Base-by-base conservation (phyloP, 192 early-diverging fungal species). In the Entrophospora sp. region DNA sequence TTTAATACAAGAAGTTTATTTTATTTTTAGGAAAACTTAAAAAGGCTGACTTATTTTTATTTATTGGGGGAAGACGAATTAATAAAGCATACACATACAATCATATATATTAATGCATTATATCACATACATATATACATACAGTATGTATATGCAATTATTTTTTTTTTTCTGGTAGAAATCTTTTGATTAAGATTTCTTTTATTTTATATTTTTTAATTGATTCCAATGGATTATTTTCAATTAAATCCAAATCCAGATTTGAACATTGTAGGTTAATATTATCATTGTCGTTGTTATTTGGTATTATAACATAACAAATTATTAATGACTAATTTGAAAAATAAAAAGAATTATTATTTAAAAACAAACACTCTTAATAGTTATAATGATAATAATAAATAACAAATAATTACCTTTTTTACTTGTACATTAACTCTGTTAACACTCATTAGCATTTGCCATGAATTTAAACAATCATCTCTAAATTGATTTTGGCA, bases 381-480 rank as follows among this genome's bases (percentile, higher is more conserved):
- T 8, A n/a, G 6, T 1, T 31, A 31, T 3, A 53, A n/a, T n/a
- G 31, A 16, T 28, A n/a, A 32, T 34, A 56, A 22, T 20, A 20
- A 52, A 52, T 31, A 14, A 52, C 10, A 22, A 56, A 34, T 9
- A 35, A 44, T 14, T 55, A 35, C 53, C 53, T 56, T 56, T 22
- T 56, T 56, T 14, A 56, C 31, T 22, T 56, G 53, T 34, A 56
- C 53, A 14, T 32, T 34, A 56, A 56, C 53, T 56, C 53, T 56
- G 20, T 25, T 56, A 18, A 56, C 31, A 56, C 35, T 56, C 31
- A 34, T 34, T 32, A 56, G 16, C 24, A 30, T 34, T 16, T 16
- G 28, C 53, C 53, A 56, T 3, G 53, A 56, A 34, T 14, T 20
- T n/a, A 35, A 18, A 14, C 18, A 20, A 34, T 56, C 35, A 34